Evolutionary conservation across 306 rosid genomes (phyloP), one percentile per base, ranked within the genome.

Genomic region (Quercus wislizeni): DNA sequence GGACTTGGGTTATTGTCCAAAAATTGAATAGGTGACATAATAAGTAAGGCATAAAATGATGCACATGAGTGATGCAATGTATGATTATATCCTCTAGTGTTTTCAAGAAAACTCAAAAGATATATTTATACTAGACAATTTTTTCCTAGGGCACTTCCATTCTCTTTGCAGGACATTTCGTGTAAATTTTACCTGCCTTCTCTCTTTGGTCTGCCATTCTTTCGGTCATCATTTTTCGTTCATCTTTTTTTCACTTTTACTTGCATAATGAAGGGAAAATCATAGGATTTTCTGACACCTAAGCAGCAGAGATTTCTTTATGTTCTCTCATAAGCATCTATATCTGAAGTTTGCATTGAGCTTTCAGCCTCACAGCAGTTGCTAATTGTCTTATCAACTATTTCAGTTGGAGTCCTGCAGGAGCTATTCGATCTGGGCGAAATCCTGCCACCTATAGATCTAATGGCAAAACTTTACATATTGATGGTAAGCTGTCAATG

Each of bases 371-470:
- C 9, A 33, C 61, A 69, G 58, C 62, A 55, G 67, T 71, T 75
- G 78, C 85, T 86, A 55, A 86, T 82, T 76, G 14, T 57, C 21
- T 78, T 77, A 57, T 74, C 76, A 55, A 75, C 70, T 73, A 23
- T 91, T 82, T 83, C 91, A 95, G 99, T 83, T 95, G 98, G 99
- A 92, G 46, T 83, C 99, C 98, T 77, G 86, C 92, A 30, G 99
- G 94, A 81, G 98, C 99, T 82, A 90, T 95, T 85, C 91, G 94
- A 88, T 79, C 89, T 73, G 99, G 99, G 59, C 74, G 89, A 59
- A 95, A 91, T 87, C 93, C 98, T 71, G 99, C 99, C 75, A 90
- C 91, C 62, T 95, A 93, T 83, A 86, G 78, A 84, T 87, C 82
- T 69, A 20, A 67, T 54, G 99, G 90, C 7, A 84, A 92, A 91